Base-by-base conservation (phyloP, 2,329 filamentous ascomycete genomes). In the Orbilia javanica region DNA sequence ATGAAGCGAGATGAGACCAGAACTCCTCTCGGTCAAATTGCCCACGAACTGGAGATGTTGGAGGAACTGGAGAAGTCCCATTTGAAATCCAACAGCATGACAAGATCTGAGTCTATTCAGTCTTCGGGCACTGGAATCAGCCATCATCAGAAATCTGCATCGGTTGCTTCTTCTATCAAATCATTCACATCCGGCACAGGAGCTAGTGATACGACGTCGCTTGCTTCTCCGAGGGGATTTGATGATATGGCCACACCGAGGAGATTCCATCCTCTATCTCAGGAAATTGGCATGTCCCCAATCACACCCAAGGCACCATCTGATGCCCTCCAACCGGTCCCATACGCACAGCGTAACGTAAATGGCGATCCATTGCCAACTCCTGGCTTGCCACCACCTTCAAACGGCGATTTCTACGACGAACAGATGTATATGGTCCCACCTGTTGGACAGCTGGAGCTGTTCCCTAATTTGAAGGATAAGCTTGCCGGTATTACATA, bases 21-120 rank as follows among this genome's bases (percentile, higher is more conserved):
- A 84, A 94, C 92, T 7, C 92, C 92, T 0, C 86, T 93, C 75
- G 90, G 92, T 69, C 90, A 91, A 80, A 90, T 94, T 76, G 89
- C 91, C n/a, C 88, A 90, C 79, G 91, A 93, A 72, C 88, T 91
- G 81, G 90, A 90, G 77, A 87, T 89, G 22, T 84, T 89, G 2
- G 90, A 92, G 69, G 86, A 87, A 52, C 79, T 82, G 65, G 81
- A 81, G 48, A 79, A 79, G 34, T 69, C 68, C 15, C 75, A 79
- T 42, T 13, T 79, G 53, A 79, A 71, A 52, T 68, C 69, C 5
- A 42, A 34, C 53, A 69, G 25, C 64, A 79, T 53, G 73, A 55
- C 62, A 48, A 79, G 67, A 71, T 82, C 55, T 63, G 80, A 53
- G 77, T 82, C 72, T 69, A 79, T 65, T 74, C 80, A 70, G 39